Percentiles rank a stretch among this genome's conserved stretches.
These are phyloP conservation scores for Erodium chrysanthum DNA, from an alignment of 441 rosid species.

Conservation along the genomic window DNA sequence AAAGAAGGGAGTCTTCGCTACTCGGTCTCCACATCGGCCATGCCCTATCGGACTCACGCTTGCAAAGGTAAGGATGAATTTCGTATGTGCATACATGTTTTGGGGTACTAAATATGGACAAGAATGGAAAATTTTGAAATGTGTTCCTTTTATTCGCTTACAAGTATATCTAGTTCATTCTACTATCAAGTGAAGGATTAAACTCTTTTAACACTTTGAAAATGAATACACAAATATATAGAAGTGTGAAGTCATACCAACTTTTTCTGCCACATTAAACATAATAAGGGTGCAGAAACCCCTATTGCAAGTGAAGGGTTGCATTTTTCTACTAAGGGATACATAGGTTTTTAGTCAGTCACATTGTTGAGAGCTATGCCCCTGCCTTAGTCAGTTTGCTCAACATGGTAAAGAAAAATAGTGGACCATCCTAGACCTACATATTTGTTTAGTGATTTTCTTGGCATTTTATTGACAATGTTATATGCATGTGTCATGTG, in stretches of 20 bases:
- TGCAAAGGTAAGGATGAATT: constrained; percentile 48
- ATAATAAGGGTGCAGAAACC: too few relatives aligned
- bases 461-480: background rate
- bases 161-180: too few relatives aligned
- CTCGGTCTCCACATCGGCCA: constrained; percentile 80
- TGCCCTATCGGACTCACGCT: constrained; percentile 88
- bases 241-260: too few relatives aligned
- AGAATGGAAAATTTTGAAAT: background rate
- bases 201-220: too few relatives aligned
- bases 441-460: background rate
- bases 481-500: background rate
- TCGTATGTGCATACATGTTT: background rate
- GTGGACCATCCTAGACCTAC: background rate
- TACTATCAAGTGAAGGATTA: too few relatives aligned
- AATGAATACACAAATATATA: too few relatives aligned
- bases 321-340: too few relatives aligned
- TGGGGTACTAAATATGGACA: background rate
- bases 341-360: too few relatives aligned
- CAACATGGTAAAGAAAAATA: background rate
- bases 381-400: background rate
- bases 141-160: too few relatives aligned
- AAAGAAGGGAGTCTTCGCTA: constrained; percentile 76
- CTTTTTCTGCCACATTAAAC: too few relatives aligned
- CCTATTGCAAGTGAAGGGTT: too few relatives aligned
- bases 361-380: too few relatives aligned